Conservation (phyloP, 306 rosid species). For the Fragaria ananassa region DNA sequence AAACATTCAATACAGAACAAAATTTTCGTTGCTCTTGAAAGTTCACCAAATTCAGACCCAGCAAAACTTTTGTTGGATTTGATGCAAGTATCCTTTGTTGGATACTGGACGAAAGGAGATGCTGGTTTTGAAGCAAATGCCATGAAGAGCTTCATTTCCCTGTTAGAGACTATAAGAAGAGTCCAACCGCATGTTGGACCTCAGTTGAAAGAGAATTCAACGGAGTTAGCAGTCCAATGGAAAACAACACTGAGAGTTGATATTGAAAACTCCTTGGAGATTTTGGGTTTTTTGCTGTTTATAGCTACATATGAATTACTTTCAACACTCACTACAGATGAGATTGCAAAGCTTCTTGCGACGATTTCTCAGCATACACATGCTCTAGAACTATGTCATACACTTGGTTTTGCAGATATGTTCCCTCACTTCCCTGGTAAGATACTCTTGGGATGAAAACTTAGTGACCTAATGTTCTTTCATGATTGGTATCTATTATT, state of each 20-base stretch:
- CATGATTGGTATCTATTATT: background rate
- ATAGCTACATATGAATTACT: constrained; percentile 37
- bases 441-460: background rate
- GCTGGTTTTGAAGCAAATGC: constrained; percentile 16
- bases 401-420: constrained; percentile 34
- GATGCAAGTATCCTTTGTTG: constrained; percentile 27
- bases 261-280: constrained; percentile 31
- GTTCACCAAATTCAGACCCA: constrained; percentile 37
- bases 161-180: constrained; percentile 34
- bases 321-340: constrained; percentile 31
- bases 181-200: constrained; percentile 37
- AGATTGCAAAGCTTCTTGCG: constrained; percentile 45
- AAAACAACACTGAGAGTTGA: constrained; percentile 24
- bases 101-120: constrained; percentile 14
- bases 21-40: constrained; percentile 29
- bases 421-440: constrained; percentile 26
- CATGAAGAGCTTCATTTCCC: constrained; percentile 18
- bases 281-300: constrained; percentile 45
- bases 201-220: constrained; percentile 40
- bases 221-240: constrained; percentile 41
- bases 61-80: constrained; percentile 45
- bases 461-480: constrained; percentile 2
- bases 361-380: constrained; percentile 32
- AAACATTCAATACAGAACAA: constrained; percentile 9
- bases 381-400: constrained; percentile 35